These are phyloP conservation scores for Arachnopeziza araneosa DNA, from an alignment of 2,329 filamentous ascomycete species.

Conservation along the genomic window DNA sequence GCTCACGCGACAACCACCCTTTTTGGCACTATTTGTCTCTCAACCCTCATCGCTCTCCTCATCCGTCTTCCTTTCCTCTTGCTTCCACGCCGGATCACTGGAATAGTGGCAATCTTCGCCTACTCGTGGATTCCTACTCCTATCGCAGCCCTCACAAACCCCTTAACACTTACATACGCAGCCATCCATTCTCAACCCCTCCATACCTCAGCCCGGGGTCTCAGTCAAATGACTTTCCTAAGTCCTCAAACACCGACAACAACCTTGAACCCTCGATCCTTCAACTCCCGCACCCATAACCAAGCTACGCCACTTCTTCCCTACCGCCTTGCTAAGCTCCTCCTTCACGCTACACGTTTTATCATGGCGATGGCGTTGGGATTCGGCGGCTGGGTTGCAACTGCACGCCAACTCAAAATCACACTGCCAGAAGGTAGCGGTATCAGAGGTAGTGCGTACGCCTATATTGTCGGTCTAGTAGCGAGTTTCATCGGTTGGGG, in stretches of 20 bases:
- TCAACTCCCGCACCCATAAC: conserved; percentile 37
- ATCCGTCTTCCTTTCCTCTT: conserved; percentile 81
- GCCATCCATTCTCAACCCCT: conserved; percentile 89
- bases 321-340: conserved; percentile 84
- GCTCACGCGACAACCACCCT: conserved; percentile 78
- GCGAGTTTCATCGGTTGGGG: conserved; percentile 95
- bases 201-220: conserved; percentile 67
- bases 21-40: conserved; percentile 88
- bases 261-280: conserved; percentile 54
- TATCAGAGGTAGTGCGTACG: conserved; percentile 78
- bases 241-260: conserved; percentile 68
- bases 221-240: conserved; percentile 79
- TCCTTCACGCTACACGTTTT: conserved; percentile 84
- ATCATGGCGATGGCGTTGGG: conserved; percentile 87
- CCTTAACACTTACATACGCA: conserved; percentile 84
- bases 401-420: conserved; percentile 71
- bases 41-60: conserved; percentile 72
- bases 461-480: conserved; percentile 87
- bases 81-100: conserved; percentile 63
- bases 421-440: conserved; percentile 44
- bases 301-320: conserved; percentile 60
- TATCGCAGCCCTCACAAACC: conserved; percentile 81
- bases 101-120: conserved; percentile 61
- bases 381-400: conserved; percentile 95
- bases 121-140: conserved; percentile 81